phyloP scores from a whole-genome alignment of 441 rosid genomes.

The Aleurites moluccanus region DNA sequence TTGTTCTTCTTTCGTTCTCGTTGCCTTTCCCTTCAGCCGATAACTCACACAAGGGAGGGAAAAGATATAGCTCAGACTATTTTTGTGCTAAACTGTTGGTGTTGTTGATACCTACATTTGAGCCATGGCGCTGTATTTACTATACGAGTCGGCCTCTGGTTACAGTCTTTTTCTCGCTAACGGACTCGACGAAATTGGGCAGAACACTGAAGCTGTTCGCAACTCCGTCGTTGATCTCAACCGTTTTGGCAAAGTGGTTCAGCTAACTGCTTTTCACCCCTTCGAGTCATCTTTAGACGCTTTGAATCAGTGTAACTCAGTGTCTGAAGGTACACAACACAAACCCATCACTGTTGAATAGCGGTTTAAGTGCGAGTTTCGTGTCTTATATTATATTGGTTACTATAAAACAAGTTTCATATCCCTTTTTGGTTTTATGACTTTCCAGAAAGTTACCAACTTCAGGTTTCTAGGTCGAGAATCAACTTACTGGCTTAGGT shows the following conservation, averaged over 20 bases:
- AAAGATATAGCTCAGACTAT: background rate
- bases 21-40: conserved; percentile 4
- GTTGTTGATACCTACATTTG: background rate
- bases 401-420: no score
- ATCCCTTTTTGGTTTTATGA: no score
- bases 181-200: conserved; percentile 91
- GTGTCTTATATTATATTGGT: no score
- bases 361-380: background rate
- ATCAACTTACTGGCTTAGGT: no score
- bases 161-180: conserved; percentile 64
- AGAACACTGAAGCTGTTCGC: conserved; percentile 86
- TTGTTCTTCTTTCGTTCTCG: background rate
- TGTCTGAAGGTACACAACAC: conserved; percentile 68
- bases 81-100: background rate
- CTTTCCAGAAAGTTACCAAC: no score
- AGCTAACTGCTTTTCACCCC: conserved; percentile 82
- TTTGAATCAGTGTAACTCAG: conserved; percentile 82
- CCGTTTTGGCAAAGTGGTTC: conserved; percentile 85
- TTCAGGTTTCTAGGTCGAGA: no score
- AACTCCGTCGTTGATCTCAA: conserved; percentile 73
- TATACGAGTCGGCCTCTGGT: conserved; percentile 75
- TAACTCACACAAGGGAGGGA: background rate
- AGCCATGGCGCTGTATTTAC: conserved; percentile 61
- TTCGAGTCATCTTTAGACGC: conserved; percentile 82
- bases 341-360: background rate